These are phyloP conservation scores for Spathaspora sp. DNA, from an alignment of 1,139 yeast genomes.

Conservation along the genomic window DNA sequence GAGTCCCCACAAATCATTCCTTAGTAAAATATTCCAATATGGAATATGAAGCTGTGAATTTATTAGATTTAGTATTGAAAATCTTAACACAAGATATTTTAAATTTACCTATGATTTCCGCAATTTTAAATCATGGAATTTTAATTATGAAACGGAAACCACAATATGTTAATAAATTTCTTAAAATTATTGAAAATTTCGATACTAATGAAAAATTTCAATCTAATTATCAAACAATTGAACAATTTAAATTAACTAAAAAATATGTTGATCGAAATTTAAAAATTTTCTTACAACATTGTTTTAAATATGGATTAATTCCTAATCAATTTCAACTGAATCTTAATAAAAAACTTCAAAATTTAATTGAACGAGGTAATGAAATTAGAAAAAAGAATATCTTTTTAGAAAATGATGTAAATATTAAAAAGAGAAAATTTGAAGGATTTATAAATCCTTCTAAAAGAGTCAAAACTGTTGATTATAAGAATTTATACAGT, in stretches of 20 bases:
- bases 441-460: conserved; percentile 31
- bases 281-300: conserved; percentile 36
- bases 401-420: conserved; percentile 29
- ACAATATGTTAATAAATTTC: conserved; percentile 46
- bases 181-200: conserved; percentile 37
- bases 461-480: conserved; percentile 29
- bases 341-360: conserved; percentile 27
- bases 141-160: conserved; percentile 58
- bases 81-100: conserved; percentile 56
- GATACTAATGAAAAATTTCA: conserved; percentile 41
- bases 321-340: conserved; percentile 34
- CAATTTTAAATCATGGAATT: conserved; percentile 53
- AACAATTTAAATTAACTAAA: conserved; percentile 40
- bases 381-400: conserved; percentile 44
- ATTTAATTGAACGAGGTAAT: conserved; percentile 38
- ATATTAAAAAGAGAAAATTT: conserved; percentile 38
- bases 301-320: conserved; percentile 34
- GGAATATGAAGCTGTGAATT: conserved; percentile 70
- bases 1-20: conserved; percentile 66
- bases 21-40: conserved; percentile 54
- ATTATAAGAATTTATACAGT: conserved; percentile 50
- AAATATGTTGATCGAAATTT: conserved; percentile 44
- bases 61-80: conserved; percentile 64
- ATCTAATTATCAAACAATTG: conserved; percentile 46
- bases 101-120: conserved; percentile 55